phyloP scores from a whole-genome alignment of 2,329 filamentous ascomycete genomes.

The Cryphonectria naterciae region DNA sequence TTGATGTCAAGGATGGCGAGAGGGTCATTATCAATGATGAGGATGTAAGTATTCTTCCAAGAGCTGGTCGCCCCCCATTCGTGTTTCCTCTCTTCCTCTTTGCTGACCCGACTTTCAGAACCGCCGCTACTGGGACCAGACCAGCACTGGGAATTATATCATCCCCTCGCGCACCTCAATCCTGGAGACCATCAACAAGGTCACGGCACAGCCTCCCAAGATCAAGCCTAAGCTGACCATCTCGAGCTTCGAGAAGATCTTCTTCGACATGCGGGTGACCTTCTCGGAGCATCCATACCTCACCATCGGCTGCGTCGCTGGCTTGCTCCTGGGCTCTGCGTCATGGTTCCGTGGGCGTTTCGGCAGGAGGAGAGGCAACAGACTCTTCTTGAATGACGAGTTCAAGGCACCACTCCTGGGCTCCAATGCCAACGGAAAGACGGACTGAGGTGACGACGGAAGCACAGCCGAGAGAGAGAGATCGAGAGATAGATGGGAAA shows the following conservation, averaged over 20 bases:
- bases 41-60: constrained; percentile 68
- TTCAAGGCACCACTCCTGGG: constrained; percentile 68
- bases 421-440: constrained; percentile 52
- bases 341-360: constrained; percentile 60
- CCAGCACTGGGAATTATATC: constrained; percentile 86
- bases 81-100: constrained; percentile 21
- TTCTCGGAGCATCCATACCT: constrained; percentile 65
- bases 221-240: constrained; percentile 81
- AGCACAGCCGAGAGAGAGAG: not conserved
- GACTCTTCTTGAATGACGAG: constrained; percentile 64
- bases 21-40: constrained; percentile 96
- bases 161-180: constrained; percentile 88
- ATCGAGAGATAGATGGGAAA: constrained; percentile 26
- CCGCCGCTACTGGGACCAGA: constrained; percentile 93
- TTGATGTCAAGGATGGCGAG: constrained; percentile 86
- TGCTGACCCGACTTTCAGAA: constrained; percentile 61
- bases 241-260: constrained; percentile 70
- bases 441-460: constrained; percentile 45
- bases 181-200: constrained; percentile 79
- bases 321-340: constrained; percentile 55
- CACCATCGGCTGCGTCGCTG: constrained; percentile 60
- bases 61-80: not conserved
- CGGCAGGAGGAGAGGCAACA: constrained; percentile 60
- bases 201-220: constrained; percentile 69
- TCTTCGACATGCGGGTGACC: constrained; percentile 65